Evolutionary conservation across 2,329 filamentous ascomycete genomes (phyloP).

Genomic region (Fusarium cicatricum): DNA sequence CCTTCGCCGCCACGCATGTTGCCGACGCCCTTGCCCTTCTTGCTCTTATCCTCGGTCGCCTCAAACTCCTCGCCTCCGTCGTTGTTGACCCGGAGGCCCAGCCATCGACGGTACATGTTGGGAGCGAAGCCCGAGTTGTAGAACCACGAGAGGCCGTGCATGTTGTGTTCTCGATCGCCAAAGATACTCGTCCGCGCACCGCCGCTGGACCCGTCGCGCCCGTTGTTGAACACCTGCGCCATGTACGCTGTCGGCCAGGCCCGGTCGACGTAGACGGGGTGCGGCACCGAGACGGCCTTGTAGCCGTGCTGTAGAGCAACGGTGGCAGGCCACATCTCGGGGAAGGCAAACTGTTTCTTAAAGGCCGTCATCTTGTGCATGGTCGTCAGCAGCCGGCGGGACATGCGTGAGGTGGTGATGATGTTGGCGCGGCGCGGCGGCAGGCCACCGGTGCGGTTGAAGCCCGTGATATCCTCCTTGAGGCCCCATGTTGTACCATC

Average conservation of each 20-base stretch:
- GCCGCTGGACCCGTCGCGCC: constrained; percentile 77
- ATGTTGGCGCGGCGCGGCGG: constrained; percentile 83
- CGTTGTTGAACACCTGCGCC: constrained; percentile 81
- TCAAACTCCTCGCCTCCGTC: constrained; percentile 83
- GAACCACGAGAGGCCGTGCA: constrained; percentile 88
- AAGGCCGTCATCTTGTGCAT: constrained; percentile 93
- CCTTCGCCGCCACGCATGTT: constrained; percentile 75
- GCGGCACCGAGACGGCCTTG: constrained; percentile 91
- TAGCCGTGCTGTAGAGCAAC: constrained; percentile 89
- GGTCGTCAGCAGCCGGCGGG: constrained; percentile 76
- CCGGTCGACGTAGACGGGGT: constrained; percentile 87
- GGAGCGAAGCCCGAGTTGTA: constrained; percentile 85
- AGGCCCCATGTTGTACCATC: constrained; percentile 86
- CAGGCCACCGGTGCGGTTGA: constrained; percentile 69
- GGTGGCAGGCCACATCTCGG: constrained; percentile 95
- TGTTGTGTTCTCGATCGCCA: constrained; percentile 88
- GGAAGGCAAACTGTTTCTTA: constrained; percentile 89
- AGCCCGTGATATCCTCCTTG: constrained; percentile 83
- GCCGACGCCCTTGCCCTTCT: constrained; percentile 57
- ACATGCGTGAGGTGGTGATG: constrained; percentile 87
- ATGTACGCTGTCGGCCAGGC: constrained; percentile 84
- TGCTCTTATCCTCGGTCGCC: constrained; percentile 61
- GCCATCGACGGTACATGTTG: constrained; percentile 85
- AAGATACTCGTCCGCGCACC: constrained; percentile 77
- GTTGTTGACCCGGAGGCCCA: constrained; percentile 81